Base-by-base conservation (phyloP, 2,329 filamentous ascomycete species). In the Whalleya microplaca region DNA sequence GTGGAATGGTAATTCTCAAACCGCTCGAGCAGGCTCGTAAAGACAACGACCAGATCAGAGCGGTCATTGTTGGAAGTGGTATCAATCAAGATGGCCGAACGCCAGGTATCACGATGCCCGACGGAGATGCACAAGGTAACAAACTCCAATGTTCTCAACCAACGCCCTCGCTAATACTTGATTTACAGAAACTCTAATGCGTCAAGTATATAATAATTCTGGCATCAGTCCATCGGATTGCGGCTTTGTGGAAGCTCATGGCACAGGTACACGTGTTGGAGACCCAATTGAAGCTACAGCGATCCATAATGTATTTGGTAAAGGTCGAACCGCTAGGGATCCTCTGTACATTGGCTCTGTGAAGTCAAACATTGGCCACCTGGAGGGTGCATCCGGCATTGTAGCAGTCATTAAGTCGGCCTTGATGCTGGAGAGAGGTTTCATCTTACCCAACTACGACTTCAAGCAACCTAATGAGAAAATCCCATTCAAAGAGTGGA, bases 51-150 rank as follows among this genome's bases (percentile, higher is more conserved):
- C 75, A 77, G 1, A 80, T 84, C 55, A 73, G 78, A 40, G 79
- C 79, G 12, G 72, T 84, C 32, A 81, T 86, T 48, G 73, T 73
- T 23, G 78, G 75, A 16, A 80, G 76, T 3, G 80, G 77, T 2
- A 71, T 79, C 45, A 85, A 84, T 63, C 78, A 81, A 58, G 84
- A 88, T 63, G 85, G 85, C 16, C 78, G 72, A 52, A 82, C 76
- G 0, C 78, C 79, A 2, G 83, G 82, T 2, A 80, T 88, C 48
- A 84, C 84, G 0, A 79, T 82, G 69, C 85, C 85, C 0, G 84
- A 73, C 48, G 75, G 72, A 0, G 69, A 72, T 1, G 80, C 81
- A 0, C 83, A 86, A 68, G 74, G 73, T 75, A 32, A 63, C 66
- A 16, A 29, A 42, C 23, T 21, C 16, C 23, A 1, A 12, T 32